Conservation (phyloP, 306 rosid species). For the Hippophae tibetana region DNA sequence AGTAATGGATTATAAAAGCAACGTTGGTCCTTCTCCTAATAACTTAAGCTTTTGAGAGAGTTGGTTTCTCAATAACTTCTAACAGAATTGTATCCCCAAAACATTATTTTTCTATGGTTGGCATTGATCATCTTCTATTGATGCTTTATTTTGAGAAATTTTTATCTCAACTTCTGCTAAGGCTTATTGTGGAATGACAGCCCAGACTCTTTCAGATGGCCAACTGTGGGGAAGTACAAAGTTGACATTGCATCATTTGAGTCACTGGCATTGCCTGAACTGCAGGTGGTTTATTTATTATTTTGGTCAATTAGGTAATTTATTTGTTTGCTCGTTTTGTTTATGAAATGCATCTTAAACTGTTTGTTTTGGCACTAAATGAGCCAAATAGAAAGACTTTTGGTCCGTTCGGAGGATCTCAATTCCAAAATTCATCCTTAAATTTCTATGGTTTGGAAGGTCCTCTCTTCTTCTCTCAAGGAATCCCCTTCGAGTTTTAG, state of each 20-base stretch:
- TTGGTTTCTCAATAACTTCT: too few relatives aligned
- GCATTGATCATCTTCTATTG: too few relatives aligned
- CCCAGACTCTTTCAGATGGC: slow-evolving; percentile 59
- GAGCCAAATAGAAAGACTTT: not conserved
- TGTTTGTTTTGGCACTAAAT: not conserved
- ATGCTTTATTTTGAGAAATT: not conserved
- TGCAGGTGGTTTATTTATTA: slow-evolving; percentile 46
- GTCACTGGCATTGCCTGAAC: slow-evolving; percentile 65
- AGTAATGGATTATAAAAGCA: too few relatives aligned
- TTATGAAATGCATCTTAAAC: not conserved
- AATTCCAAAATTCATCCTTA: too few relatives aligned
- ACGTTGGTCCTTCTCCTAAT: too few relatives aligned
- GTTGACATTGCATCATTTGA: slow-evolving; percentile 72
- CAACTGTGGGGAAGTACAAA: slow-evolving; percentile 69
- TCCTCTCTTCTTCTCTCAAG: not conserved
- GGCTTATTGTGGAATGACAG: slow-evolving; percentile 35
- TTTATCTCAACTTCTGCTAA: slow-evolving; percentile 9
- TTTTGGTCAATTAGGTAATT: not conserved
- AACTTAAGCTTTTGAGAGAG: too few relatives aligned
- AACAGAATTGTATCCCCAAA: too few relatives aligned
- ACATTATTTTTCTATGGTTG: too few relatives aligned
- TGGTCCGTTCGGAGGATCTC: too few relatives aligned
- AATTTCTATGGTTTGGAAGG: not conserved
- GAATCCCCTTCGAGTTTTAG: not conserved
- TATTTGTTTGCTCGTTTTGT: not conserved